phyloP scores from a whole-genome alignment of 768 basidiomycete species.

The Mycena metata region DNA sequence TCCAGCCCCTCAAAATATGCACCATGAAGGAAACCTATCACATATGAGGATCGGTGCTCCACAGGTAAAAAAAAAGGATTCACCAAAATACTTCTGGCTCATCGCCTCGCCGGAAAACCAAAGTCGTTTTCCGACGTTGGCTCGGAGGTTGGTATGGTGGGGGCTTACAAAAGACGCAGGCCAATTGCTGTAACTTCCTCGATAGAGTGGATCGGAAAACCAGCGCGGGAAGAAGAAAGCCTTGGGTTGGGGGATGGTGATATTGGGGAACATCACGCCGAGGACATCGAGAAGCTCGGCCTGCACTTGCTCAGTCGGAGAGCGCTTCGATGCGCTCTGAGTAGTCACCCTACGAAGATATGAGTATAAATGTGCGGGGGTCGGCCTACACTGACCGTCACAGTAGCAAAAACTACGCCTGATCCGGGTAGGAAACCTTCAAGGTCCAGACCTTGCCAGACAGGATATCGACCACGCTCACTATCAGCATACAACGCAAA shows the following conservation, averaged over 20 bases:
- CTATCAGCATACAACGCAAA: slow-evolving; percentile 70
- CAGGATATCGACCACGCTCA: slow-evolving; percentile 72
- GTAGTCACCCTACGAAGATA: slow-evolving; percentile 66
- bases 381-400: slow-evolving; percentile 46
- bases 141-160: slow-evolving; percentile 70
- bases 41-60: neutral
- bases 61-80: slow-evolving; percentile 38
- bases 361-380: slow-evolving; percentile 28
- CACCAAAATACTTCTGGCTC: slow-evolving; percentile 70
- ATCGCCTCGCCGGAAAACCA: slow-evolving; percentile 78
- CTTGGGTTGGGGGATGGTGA: slow-evolving; percentile 65
- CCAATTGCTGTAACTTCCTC: slow-evolving; percentile 80
- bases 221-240: slow-evolving; percentile 71
- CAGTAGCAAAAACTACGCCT: slow-evolving; percentile 67
- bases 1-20: slow-evolving; percentile 14
- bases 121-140: slow-evolving; percentile 62
- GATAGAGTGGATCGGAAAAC: slow-evolving; percentile 64
- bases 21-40: slow-evolving; percentile 16
- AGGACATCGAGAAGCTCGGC: slow-evolving; percentile 70
- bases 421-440: slow-evolving; percentile 71
- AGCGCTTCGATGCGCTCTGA: slow-evolving; percentile 71
- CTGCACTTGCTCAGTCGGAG: slow-evolving; percentile 59
- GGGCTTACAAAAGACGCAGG: slow-evolving; percentile 68
- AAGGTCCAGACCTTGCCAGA: slow-evolving; percentile 78
- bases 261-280: slow-evolving; percentile 68